Evolutionary conservation across 2,329 filamentous ascomycete species (phyloP).

Genomic region (Fusarium anthophilum): DNA sequence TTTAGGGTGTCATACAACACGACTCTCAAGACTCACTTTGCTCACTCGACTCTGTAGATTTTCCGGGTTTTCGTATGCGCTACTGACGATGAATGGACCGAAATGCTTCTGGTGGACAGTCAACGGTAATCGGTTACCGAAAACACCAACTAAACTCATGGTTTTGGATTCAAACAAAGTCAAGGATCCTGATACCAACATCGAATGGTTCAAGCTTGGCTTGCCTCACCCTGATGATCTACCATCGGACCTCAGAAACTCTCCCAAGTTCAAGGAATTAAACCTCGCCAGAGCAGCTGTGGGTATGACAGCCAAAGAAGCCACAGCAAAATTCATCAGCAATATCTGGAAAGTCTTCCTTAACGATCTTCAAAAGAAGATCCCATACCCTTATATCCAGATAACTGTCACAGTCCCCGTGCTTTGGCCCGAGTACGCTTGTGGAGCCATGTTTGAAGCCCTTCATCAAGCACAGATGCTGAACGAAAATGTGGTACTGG

Average conservation of each 20-base stretch:
- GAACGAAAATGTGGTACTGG: not conserved
- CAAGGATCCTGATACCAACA: not conserved
- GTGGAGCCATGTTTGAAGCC: not conserved
- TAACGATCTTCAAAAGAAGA: rapidly evolving
- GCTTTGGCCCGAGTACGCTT: not conserved
- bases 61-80: not conserved
- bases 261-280: not conserved
- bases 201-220: conserved; percentile 7
- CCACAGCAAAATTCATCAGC: no score
- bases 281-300: no score
- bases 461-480: rapidly evolving
- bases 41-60: not conserved
- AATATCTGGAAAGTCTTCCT: not conserved
- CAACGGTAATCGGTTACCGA: not conserved
- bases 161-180: no score
- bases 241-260: not conserved
- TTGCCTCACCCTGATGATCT: not conserved
- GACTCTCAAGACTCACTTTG: rapidly evolving
- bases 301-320: no score
- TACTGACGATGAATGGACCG: rapidly evolving
- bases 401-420: not conserved
- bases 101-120: not conserved
- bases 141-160: not conserved
- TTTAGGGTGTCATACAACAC: not conserved
- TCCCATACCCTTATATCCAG: rapidly evolving